Conservation (phyloP, 129 eudicot species). For the Pulicaria dysenterica region DNA sequence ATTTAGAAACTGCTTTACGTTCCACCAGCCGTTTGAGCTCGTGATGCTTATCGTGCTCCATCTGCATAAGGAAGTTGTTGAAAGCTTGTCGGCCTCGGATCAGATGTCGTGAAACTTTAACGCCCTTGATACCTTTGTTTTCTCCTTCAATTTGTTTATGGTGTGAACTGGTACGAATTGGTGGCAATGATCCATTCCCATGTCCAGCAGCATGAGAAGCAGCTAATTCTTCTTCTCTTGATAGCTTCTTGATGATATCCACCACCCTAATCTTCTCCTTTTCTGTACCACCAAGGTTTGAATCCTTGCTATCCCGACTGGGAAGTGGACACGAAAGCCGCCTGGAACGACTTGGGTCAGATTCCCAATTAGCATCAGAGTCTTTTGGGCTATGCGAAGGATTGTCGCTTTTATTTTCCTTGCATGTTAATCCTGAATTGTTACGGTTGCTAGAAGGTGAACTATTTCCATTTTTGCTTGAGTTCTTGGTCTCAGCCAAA, state of each 20-base stretch:
- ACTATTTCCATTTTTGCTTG: neutral
- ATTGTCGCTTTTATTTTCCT: conserved; percentile 12
- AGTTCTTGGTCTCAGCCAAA: conserved; percentile 40
- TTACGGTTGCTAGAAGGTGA: conserved; percentile 31
- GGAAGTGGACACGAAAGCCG: conserved; percentile 39
- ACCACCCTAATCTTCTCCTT: conserved; percentile 65
- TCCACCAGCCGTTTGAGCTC: conserved; percentile 58
- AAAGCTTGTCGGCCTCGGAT: conserved; percentile 72
- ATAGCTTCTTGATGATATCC: conserved; percentile 63
- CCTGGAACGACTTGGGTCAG: conserved; percentile 35
- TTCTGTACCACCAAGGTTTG: conserved; percentile 34
- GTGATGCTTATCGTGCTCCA: conserved; percentile 52
- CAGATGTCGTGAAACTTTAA: conserved; percentile 44
- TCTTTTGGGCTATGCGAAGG: conserved; percentile 30
- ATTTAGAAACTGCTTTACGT: conserved; percentile 58
- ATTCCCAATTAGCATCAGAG: conserved; percentile 44
- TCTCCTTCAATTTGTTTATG: conserved; percentile 23
- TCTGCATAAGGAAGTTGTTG: conserved; percentile 48
- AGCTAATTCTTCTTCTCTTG: conserved; percentile 34
- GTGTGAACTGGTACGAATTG: conserved; percentile 33
- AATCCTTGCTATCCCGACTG: conserved; percentile 31
- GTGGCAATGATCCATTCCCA: conserved; percentile 32
- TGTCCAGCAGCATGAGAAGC: conserved; percentile 26
- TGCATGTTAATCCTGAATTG: conserved; percentile 19
- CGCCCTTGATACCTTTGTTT: conserved; percentile 28